Percentiles rank a stretch among this genome's conserved stretches.
These are phyloP conservation scores for Pinus albicaulis DNA, from an alignment of 75 land plant genomes.

Conservation along the genomic window DNA sequence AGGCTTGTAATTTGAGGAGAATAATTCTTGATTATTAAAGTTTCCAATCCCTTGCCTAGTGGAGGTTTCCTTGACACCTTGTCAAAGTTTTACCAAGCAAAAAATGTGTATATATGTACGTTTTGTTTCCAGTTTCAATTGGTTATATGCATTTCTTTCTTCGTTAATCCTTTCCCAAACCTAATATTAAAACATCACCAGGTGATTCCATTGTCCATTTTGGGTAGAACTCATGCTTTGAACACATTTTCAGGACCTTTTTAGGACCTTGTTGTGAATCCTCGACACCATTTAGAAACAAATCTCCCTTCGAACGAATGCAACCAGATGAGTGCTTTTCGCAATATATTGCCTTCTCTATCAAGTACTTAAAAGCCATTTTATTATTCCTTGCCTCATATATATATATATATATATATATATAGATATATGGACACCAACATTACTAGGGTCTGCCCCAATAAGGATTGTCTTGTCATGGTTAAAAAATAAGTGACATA, in stretches of 20 bases:
- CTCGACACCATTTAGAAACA: conserved; percentile 70
- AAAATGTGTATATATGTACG: too few relatives aligned
- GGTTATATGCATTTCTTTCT: too few relatives aligned
- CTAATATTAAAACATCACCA: conserved; percentile 29
- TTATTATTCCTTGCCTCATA: too few relatives aligned
- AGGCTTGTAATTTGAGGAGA: too few relatives aligned
- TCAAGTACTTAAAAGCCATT: too few relatives aligned
- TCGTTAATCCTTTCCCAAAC: too few relatives aligned
- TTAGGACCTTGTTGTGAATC: conserved; percentile 14
- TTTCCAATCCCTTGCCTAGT: too few relatives aligned
- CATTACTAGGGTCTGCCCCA: conserved; percentile 76
- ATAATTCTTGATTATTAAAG: too few relatives aligned
- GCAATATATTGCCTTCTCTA: conserved; percentile 77
- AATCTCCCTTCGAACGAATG: conserved; percentile 76
- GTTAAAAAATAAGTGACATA: conserved; percentile 73
- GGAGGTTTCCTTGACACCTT: too few relatives aligned
- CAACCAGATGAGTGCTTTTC: conserved; percentile 46
- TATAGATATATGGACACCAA: conserved; percentile 26
- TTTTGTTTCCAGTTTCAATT: too few relatives aligned
- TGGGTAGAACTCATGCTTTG: conserved; percentile 54
- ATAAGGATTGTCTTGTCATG: conserved; percentile 96
- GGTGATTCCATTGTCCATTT: conserved; percentile 62
- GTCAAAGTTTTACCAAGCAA: too few relatives aligned
- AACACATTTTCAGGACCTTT: conserved; percentile 29
- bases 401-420: too few relatives aligned